A percentile compares a stretch with the other conserved stretches of the same genome.
Conservation (phyloP, 805 yeast genomes). For the Nakazawaea molendinolei region DNA sequence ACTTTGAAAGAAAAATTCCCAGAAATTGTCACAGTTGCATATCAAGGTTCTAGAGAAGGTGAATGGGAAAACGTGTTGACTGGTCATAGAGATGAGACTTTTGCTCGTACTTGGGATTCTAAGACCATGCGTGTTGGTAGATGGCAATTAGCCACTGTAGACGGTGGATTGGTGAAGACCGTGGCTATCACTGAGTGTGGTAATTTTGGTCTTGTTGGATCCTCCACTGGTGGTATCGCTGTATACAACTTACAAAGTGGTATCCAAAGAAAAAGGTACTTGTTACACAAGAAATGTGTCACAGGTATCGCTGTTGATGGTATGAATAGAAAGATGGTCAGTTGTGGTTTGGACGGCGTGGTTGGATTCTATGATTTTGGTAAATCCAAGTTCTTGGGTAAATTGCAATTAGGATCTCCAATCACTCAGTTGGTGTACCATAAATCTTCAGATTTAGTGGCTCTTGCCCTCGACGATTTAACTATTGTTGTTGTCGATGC, state of each 20-base stretch:
- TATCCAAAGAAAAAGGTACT: constrained; percentile 60
- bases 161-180: constrained; percentile 65
- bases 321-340: constrained; percentile 81
- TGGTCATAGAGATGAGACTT: constrained; percentile 74
- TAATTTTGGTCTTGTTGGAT: constrained; percentile 89
- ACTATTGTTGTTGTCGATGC: constrained; percentile 79
- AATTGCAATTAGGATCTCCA: constrained; percentile 66
- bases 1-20: constrained; percentile 65
- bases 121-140: constrained; percentile 75
- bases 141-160: constrained; percentile 64
- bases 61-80: constrained; percentile 94
- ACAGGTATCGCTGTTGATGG: constrained; percentile 89
- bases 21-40: constrained; percentile 63
- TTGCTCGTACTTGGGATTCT: constrained; percentile 90
- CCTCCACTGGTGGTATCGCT: constrained; percentile 77
- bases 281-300: constrained; percentile 68
- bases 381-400: constrained; percentile 59
- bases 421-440: constrained; percentile 75
- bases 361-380: constrained; percentile 85
- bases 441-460: constrained; percentile 75
- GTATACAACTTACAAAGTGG: constrained; percentile 93
- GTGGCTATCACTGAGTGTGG: constrained; percentile 90
- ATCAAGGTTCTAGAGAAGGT: constrained; percentile 68
- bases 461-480: constrained; percentile 80
- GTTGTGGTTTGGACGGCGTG: constrained; percentile 83